Conservation (phyloP, 805 yeast species). For the Wickerhamiella allomyrinae region DNA sequence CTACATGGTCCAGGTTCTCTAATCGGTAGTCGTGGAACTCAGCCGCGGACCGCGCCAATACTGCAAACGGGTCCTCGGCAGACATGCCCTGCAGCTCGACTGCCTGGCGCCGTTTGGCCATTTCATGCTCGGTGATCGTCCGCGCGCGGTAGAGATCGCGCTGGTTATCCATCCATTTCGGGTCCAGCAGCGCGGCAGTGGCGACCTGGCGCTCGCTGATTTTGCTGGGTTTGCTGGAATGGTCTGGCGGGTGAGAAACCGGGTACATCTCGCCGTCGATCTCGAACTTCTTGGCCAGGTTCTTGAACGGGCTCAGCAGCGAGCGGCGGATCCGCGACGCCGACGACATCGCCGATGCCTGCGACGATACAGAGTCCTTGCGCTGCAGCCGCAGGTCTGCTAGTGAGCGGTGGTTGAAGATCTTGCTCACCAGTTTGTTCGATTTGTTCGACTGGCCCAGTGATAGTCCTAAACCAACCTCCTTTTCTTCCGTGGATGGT, state of each 20-base stretch:
- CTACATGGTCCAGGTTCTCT: constrained; percentile 20
- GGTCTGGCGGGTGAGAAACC: constrained; percentile 2
- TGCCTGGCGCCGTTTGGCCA: constrained; percentile 52
- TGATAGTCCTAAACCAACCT: too few relatives aligned
- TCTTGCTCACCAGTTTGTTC: constrained; percentile 6
- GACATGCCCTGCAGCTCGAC: constrained; percentile 18
- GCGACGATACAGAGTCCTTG: neutral
- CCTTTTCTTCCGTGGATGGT: too few relatives aligned
- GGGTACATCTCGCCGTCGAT: constrained; percentile 12
- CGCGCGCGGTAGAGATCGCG: constrained; percentile 59
- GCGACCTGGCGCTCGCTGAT: neutral
- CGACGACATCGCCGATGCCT: neutral
- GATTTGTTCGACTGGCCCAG: too few relatives aligned
- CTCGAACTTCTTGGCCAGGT: constrained; percentile 1
- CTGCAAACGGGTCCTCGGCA: constrained; percentile 10
- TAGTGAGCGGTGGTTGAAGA: constrained; percentile 1
- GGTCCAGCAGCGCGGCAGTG: constrained; percentile 6
- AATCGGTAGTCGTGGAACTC: constrained; percentile 18
- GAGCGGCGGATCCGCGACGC: constrained; percentile 1
- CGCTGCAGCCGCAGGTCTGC: constrained; percentile 1
- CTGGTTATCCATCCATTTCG: constrained; percentile 38
- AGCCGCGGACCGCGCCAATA: constrained; percentile 3
- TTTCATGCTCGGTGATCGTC: constrained; percentile 52
- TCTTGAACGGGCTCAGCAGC: neutral
- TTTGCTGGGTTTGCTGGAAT: neutral